These are phyloP conservation scores for Aurantiochytrium sp. DNA, from an alignment of 108 stramenopile genomes.

Conservation along the genomic window DNA sequence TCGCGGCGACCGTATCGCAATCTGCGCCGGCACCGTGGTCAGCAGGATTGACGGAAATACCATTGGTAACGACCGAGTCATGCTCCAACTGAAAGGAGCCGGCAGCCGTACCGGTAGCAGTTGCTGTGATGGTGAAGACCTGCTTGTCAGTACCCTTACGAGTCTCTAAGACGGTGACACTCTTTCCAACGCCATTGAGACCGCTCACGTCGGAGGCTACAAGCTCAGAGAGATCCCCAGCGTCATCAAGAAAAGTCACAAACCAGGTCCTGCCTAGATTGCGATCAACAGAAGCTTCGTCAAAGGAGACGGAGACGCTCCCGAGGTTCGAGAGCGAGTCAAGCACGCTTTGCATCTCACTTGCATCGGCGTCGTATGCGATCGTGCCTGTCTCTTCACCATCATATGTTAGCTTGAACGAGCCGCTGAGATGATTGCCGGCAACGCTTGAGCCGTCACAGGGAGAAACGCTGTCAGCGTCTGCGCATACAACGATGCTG, in stretches of 20 bases:
- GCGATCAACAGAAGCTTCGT: slow-evolving; percentile 28
- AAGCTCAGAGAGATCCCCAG: slow-evolving; percentile 43
- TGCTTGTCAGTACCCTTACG: slow-evolving; percentile 61
- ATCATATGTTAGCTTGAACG: slow-evolving; percentile 25
- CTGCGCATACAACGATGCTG: neutral
- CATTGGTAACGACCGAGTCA: slow-evolving; percentile 30
- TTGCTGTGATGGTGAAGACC: slow-evolving; percentile 45
- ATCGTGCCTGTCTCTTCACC: slow-evolving; percentile 29
- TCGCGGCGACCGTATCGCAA: slow-evolving; percentile 32
- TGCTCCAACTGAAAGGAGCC: slow-evolving; percentile 29
- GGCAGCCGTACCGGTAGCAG: slow-evolving; percentile 21
- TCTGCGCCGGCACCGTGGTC: neutral
- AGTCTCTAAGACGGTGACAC: slow-evolving; percentile 45
- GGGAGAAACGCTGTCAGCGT: slow-evolving; percentile 9
- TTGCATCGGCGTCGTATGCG: slow-evolving; percentile 51
- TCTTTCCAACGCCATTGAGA: slow-evolving; percentile 39
- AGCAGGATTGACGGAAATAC: slow-evolving; percentile 31
- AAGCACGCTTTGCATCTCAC: slow-evolving; percentile 47
- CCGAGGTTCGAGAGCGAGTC: slow-evolving; percentile 46
- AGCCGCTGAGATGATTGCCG: slow-evolving; percentile 22
- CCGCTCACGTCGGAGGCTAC: slow-evolving; percentile 23
- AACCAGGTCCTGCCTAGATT: slow-evolving; percentile 65
- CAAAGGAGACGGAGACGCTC: slow-evolving; percentile 30
- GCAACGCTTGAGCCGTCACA: neutral
- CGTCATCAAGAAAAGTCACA: slow-evolving; percentile 50